A percentile compares a stretch with the other conserved stretches of the same genome.
phyloP scores from a whole-genome alignment of 2,329 filamentous ascomycete species.

The Canariomyces notabilis region DNA sequence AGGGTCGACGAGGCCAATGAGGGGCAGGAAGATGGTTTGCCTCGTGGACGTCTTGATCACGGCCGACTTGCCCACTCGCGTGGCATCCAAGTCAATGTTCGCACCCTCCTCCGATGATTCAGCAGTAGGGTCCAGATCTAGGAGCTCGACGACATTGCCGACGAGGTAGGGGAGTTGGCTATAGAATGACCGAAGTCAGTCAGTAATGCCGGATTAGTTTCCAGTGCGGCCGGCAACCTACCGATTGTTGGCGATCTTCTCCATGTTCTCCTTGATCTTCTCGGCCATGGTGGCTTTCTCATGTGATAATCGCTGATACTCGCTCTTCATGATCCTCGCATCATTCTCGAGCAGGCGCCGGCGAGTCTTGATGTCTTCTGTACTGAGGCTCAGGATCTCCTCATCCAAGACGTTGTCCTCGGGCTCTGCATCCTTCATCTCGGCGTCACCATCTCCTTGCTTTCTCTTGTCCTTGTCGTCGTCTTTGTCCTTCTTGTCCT shows the following conservation, averaged over 20 bases:
- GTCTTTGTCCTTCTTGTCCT: conserved; percentile 38
- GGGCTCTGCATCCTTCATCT: conserved; percentile 80
- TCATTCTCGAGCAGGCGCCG: conserved; percentile 94
- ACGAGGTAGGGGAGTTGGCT: conserved; percentile 98
- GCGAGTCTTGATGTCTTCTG: conserved; percentile 88
- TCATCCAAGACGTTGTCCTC: conserved; percentile 82
- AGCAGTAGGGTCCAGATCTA: conserved; percentile 92
- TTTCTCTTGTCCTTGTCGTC: conserved; percentile 53
- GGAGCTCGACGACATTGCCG: conserved; percentile 93
- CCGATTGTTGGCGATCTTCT: conserved; percentile 99
- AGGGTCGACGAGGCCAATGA: conserved; percentile 95
- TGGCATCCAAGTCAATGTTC: conserved; percentile 97
- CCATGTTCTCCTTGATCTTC: conserved; percentile 98
- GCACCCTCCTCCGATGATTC: conserved; percentile 97
- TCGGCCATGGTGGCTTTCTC: conserved; percentile 95
- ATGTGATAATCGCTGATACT: conserved; percentile 87
- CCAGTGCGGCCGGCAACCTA: conserved; percentile 38
- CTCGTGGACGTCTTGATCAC: conserved; percentile 99
- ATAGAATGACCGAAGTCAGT: too few species aligned
- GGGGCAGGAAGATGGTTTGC: conserved; percentile 95
- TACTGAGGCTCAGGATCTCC: conserved; percentile 88
- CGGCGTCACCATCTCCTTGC: conserved; percentile 68
- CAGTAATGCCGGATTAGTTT: background rate
- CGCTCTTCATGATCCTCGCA: conserved; percentile 96
- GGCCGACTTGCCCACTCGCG: conserved; percentile 92